Base-by-base conservation (phyloP, 108 stramenopile species). In the Craspedostauros australis region DNA sequence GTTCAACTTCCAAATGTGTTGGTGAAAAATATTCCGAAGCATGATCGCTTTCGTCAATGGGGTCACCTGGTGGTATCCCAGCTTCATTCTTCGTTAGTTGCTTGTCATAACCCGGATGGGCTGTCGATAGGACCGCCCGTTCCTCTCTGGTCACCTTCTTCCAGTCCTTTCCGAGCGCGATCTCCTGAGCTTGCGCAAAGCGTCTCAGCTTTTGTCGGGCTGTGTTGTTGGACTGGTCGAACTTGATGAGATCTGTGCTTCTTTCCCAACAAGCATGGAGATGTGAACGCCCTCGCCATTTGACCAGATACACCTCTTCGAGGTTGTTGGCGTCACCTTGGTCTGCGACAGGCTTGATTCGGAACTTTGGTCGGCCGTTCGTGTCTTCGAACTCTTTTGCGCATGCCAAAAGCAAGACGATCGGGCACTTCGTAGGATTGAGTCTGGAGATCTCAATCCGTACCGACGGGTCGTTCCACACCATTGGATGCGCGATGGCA, bases 201-300 rank as follows among this genome's bases (percentile, higher is more conserved):
- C 81, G 73, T 47, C 76, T 68, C 5, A 88, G 86, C 62, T 92
- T 91, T 36, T 73, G 68, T 31, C 82, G 70, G 12, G 85, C 85
- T 8, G 89, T 77, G 44, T 76, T 65, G 47, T 69, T 69, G 28
- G 81, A 76, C 24, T 75, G 76, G 50, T 87, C 82, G 45, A 64
- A 78, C 20, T 73, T 79, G 52, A 75, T 68, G 41, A 88, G 60
- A 36, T 88, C 90, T 12, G 56, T 51, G 31, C 75, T 62, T 27
- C 77, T 79, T 56, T 92, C 91, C 91, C 91, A 92, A 2, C 75
- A 76, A 34, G 73, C 82, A 50, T 92, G 91, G 50, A 84, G 39
- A 42, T 88, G 76, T 0, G 84, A 86, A 39, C 84, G 55, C 20
- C 86, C 91, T 39, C 86, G 68, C 91, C 91, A 92, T 43, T 92